phyloP scores from a whole-genome alignment of 495 filamentous ascomycete genomes.

The Tetracladium setigerum region DNA sequence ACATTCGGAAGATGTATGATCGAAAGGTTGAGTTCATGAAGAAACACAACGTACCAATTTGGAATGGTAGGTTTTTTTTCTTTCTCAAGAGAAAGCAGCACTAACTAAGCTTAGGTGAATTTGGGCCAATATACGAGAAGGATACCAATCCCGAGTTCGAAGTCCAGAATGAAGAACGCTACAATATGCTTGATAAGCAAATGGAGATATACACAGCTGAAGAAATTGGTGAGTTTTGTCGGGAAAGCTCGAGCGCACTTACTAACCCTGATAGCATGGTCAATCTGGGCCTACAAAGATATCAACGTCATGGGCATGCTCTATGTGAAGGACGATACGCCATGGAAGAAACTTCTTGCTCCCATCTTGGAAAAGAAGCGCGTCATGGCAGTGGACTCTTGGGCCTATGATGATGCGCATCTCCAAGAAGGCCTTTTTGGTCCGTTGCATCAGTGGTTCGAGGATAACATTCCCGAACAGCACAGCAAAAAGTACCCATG shows the following conservation, averaged over 20 bases:
- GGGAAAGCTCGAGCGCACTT: not conserved
- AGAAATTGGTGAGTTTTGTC: too few species aligned
- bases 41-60: constrained; percentile 43
- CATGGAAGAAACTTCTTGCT: constrained; percentile 41
- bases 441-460: constrained; percentile 21
- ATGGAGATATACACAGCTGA: constrained; percentile 42
- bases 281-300: constrained; percentile 61
- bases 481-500: constrained; percentile 30
- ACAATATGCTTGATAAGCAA: constrained; percentile 47
- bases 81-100: too few species aligned
- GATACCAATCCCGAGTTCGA: constrained; percentile 27
- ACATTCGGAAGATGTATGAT: constrained; percentile 38
- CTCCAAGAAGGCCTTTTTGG: constrained; percentile 23
- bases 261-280: constrained; percentile 48
- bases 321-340: constrained; percentile 35
- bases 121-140: constrained; percentile 53
- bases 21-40: constrained; percentile 55
- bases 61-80: constrained; percentile 33
- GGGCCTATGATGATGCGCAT: constrained; percentile 37
- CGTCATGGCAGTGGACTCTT: constrained; percentile 43
- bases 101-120: constrained; percentile 37
- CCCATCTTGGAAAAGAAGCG: constrained; percentile 51
- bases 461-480: constrained; percentile 17
- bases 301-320: constrained; percentile 60
- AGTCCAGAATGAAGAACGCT: constrained; percentile 42